Base-by-base conservation (phyloP, 805 yeast species). In the Ogataea pignaliae region DNA sequence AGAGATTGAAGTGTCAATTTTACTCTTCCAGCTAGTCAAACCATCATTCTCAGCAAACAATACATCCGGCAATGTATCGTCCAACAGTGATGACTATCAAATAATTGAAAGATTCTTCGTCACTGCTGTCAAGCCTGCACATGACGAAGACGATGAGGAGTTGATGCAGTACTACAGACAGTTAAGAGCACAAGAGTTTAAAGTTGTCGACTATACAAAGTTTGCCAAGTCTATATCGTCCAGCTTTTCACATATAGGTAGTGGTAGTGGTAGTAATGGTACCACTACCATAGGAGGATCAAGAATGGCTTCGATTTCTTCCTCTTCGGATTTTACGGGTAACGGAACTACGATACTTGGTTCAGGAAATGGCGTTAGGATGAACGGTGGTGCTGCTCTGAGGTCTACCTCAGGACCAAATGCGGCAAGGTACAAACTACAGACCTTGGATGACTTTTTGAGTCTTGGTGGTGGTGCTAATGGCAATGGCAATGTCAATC, bases 381-480 rank as follows among this genome's bases (percentile, higher is more conserved):
- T 21, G 26, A 21, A 21, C 26, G 26, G 26, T 21, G 7, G 26
- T 21, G 26, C 7, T 21, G 26, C 7, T 4, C 7, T 21, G 7
- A 21, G 10, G 14, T 30, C 33, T n/a, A 12, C 31, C 31, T 29
- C 31, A 10, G 33, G 14, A 12, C 14, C 47, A 6, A 50, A 55
- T 15, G 53, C 54, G 29, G 68, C 63, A 50, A 71, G 69, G 42
- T 83, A 79, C 55, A 75, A 78, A 46, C 63, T 85, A 33, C 95
- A 88, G 60, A 85, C 90, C 45, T 66, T 90, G 45, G 97, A 90
- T 57, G 98, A 90, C 48, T 90, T 90, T 60, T 81, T 90, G 35
- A 53, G 35, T 16, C 42, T 21, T 30, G 48, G 43, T 17, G 39
- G 41, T 10, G 35, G 40, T 53, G 84, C 76, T 2, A 73, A 73